Base-by-base conservation (phyloP, 352 stramenopile species). In the Phytophthora crassamura region DNA sequence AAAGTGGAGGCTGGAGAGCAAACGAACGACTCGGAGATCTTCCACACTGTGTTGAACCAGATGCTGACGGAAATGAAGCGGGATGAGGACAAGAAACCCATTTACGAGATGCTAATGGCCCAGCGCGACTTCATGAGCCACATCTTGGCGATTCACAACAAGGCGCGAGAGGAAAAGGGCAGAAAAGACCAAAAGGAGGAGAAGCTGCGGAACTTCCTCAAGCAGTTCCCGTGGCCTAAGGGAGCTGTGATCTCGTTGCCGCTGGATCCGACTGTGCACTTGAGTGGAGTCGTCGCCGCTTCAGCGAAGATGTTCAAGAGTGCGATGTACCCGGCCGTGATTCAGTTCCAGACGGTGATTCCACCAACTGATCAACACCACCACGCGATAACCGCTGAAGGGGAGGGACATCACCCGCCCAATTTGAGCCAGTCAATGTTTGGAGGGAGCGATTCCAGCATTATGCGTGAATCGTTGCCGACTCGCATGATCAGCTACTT, bases 281-380 rank as follows among this genome's bases (percentile, higher is more conserved):
- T 97, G 20, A 93, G 94, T 46, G 96, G 94, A 15, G 86, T 99
- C 18, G 88, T 97, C 43, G 69, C 94, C 20, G 81, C 88, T 16
- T 97, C 89, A 1, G 95, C 91, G 12, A 98, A 97, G 56, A 98
- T 99, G 85, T 99, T 99, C 77, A 98, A 98, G 63, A 98, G 93
- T 64, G 97, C 97, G 5, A 89, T 99, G 65, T 99, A 99, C 75
- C 97, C 97, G 5, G 95, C 95, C 5, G 93, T 99, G 1, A 86
- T 99, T 34, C 91, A 99, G 53, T 99, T 99, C 75, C 83, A 94
- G 34, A 96, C 87, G 0, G 67, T 95, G 20, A 71, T 93, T 52
- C 74, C 84, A 11, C 67, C 80, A 9, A 60, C 55, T 5, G 80
- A 89, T 33, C 69, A 80, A 15, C 74, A 80, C 16, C 42, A 65